phyloP scores from a whole-genome alignment of 2,329 filamentous ascomycete species.

The Aspergillus fischeri region DNA sequence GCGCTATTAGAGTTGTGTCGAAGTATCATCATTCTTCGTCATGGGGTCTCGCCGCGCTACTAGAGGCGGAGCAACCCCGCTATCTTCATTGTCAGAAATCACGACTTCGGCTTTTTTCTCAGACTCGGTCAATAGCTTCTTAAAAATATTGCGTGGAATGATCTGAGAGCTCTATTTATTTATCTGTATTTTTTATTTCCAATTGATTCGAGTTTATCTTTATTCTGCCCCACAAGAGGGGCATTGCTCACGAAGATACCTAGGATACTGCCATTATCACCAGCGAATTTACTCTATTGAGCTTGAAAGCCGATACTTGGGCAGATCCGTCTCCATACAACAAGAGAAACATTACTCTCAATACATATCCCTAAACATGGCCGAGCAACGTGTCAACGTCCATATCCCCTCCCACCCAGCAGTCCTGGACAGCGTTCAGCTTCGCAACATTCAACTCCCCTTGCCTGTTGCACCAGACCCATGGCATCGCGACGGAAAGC shows the following conservation, averaged over 20 bases:
- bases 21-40: background rate
- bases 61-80: background rate
- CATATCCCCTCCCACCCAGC: slow-evolving; percentile 29
- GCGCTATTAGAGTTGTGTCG: background rate
- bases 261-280: background rate
- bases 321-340: slow-evolving; percentile 1
- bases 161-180: background rate
- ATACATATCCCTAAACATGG: slow-evolving; percentile 14
- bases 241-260: background rate
- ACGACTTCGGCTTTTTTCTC: background rate
- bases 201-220: background rate
- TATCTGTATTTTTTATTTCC: background rate
- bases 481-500: slow-evolving; percentile 43
- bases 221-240: background rate
- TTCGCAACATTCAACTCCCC: slow-evolving; percentile 43
- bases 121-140: background rate
- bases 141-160: background rate
- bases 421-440: slow-evolving; percentile 36
- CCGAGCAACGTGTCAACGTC: slow-evolving; percentile 22
- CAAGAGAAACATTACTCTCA: background rate
- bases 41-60: background rate
- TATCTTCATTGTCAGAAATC: background rate
- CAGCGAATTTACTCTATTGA: background rate
- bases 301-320: background rate
- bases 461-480: slow-evolving; percentile 42